Percentiles rank a stretch among this genome's conserved stretches.
Conservation (phyloP, 176 grass and related monocot species). For the Phyllostachys edulis region DNA sequence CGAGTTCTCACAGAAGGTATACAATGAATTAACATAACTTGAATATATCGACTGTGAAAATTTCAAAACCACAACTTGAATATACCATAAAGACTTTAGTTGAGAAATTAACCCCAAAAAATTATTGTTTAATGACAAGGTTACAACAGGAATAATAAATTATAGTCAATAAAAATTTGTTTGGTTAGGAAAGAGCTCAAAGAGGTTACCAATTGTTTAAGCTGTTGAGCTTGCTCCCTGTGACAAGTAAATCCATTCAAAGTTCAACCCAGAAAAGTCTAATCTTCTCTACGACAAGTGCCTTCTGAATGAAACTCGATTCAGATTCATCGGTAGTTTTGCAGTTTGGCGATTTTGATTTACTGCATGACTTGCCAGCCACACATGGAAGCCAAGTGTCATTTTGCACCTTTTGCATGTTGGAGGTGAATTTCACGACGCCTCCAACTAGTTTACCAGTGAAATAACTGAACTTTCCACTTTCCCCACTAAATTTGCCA, state of each 20-base stretch:
- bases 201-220: conserved; percentile 60
- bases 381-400: conserved; percentile 70
- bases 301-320: conserved; percentile 59
- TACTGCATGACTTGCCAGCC: conserved; percentile 49
- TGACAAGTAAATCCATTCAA: conserved; percentile 68
- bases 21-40: not conserved
- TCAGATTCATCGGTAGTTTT: conserved; percentile 47
- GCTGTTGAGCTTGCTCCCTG: conserved; percentile 58
- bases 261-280: conserved; percentile 62
- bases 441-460: conserved; percentile 55
- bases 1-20: no score
- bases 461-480: conserved; percentile 61
- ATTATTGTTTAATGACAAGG: not conserved
- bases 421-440: conserved; percentile 61
- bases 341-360: conserved; percentile 28
- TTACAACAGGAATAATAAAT: conserved; percentile 10
- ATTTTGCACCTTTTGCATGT: conserved; percentile 54
- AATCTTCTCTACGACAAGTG: conserved; percentile 56
- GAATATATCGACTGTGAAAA: not conserved
- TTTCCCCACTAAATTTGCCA: conserved; percentile 43
- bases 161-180: not conserved
- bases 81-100: not conserved
- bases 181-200: conserved; percentile 9
- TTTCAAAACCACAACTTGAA: not conserved
- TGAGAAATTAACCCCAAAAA: not conserved